Conservation (phyloP, 768 basidiomycete genomes). For the Serendipita vermifera region DNA sequence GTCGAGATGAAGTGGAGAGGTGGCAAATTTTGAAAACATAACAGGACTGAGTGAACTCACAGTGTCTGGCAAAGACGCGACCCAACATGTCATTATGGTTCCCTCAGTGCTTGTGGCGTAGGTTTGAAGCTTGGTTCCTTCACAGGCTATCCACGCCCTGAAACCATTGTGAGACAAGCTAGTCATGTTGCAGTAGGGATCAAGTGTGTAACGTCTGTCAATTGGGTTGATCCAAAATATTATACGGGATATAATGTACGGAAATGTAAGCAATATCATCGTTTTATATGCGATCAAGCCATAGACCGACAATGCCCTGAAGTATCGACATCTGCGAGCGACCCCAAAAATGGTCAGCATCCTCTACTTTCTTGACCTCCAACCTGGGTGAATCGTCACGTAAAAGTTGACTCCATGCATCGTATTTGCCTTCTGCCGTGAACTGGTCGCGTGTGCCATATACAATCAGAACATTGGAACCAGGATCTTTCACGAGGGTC, state of each 20-base stretch:
- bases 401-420: conserved; percentile 39
- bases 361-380: conserved; percentile 28
- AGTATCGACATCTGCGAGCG: not conserved
- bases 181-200: too few species aligned
- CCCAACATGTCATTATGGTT: conserved; percentile 7
- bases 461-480: conserved; percentile 45
- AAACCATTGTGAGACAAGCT: conserved; percentile 10
- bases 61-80: not conserved
- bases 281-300: not conserved
- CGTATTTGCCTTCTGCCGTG: conserved; percentile 42
- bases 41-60: not conserved
- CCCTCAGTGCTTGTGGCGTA: not conserved
- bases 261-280: too few species aligned
- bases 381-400: conserved; percentile 19
- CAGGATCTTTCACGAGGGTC: conserved; percentile 33
- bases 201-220: too few species aligned
- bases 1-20: not conserved
- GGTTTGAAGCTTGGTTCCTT: not conserved
- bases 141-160: conserved; percentile 10
- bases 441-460: conserved; percentile 64
- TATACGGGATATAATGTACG: too few species aligned
- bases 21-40: not conserved
- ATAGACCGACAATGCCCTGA: not conserved
- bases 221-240: too few species aligned
- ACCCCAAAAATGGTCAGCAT: conserved; percentile 57